Base-by-base conservation (phyloP, 352 stramenopile species). In the Globisporangium barbulae region DNA sequence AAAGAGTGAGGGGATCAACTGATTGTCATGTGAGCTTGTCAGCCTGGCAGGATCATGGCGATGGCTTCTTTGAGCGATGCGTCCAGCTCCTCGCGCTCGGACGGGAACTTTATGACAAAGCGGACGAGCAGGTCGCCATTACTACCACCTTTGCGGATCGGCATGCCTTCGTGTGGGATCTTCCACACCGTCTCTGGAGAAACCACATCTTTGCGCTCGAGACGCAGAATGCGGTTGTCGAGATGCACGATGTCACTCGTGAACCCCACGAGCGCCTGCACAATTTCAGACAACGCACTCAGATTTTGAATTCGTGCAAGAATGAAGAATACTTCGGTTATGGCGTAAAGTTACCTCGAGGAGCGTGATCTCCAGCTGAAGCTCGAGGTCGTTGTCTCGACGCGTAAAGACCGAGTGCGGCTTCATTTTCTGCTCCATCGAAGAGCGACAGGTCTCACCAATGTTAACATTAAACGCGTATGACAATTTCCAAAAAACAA, bases 91-190 rank as follows among this genome's bases (percentile, higher is more conserved):
- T 78, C 61, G 44, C 84, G 83, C 9, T 58, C 52, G 0, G 31
- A 31, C 6, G 94, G 94, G 74, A 98, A 98, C 61, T 90, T 63
- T 41, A 99, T 94, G 49, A 93, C 71, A 77, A 98, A 98, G 17
- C 91, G 97, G 53, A 99, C 81, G 60, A 93, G 88, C 35, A 98
- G 77, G 68, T 97, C 83, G 30, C 93, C 73, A 47, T 68, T 73
- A 48, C 78, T 59, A 9, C 71, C 79, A 8, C 70, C 79, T 55
- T 89, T 83, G 61, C 89, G 75, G 53, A 91, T 66, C 13, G 95
- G 93, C 93, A 98, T 98, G 64, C 94, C 95, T 76, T 98, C 89
- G 48, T 80, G 73, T 13, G 74, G 72, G 37, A 98, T 75, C 67
- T 81, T 74, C 72, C 92, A 83, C 7, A 98, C 80, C 44, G 96